These are phyloP conservation scores for Dactylella cylindrospora DNA, from an alignment of 2,329 filamentous ascomycete genomes.

Conservation along the genomic window DNA sequence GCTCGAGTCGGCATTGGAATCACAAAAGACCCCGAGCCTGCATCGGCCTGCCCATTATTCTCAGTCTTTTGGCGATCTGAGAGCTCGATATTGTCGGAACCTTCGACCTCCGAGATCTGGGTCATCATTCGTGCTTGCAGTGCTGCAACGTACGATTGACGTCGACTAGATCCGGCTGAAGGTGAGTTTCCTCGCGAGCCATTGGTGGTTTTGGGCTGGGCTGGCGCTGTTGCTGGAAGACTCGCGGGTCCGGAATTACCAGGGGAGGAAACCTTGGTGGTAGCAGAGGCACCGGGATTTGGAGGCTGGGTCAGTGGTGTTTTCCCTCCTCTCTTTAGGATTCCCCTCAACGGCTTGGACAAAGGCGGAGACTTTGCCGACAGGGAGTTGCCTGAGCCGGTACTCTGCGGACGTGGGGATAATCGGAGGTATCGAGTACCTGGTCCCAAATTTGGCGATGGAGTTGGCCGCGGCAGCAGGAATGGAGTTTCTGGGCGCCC, in stretches of 20 bases:
- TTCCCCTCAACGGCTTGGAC: constrained; percentile 23
- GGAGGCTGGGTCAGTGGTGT: no score
- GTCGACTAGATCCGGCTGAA: no score
- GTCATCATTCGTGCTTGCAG: not conserved
- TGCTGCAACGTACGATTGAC: constrained; percentile 1
- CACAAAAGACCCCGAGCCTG: not conserved
- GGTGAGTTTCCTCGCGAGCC: no score
- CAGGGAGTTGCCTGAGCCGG: no score
- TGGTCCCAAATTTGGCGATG: no score
- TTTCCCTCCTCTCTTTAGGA: constrained; percentile 8
- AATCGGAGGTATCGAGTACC: no score
- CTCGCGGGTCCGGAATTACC: not conserved
- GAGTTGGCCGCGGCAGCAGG: no score
- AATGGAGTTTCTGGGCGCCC: no score
- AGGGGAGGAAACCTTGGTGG: not conserved
- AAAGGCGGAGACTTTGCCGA: no score
- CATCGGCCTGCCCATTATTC: not conserved
- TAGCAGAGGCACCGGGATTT: constrained; percentile 2
- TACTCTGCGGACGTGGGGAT: no score
- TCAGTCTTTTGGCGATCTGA: constrained; percentile 8
- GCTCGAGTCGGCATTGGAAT: constrained; percentile 29
- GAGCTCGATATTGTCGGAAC: constrained; percentile 21
- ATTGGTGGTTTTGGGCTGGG: constrained; percentile 17
- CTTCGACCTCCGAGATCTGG: constrained; percentile 19
- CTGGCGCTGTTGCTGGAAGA: not conserved